A percentile compares a stretch with the other conserved stretches of the same genome.
phyloP scores from a whole-genome alignment of 768 basidiomycete species.

The Dictyophora rubrovolvata region DNA sequence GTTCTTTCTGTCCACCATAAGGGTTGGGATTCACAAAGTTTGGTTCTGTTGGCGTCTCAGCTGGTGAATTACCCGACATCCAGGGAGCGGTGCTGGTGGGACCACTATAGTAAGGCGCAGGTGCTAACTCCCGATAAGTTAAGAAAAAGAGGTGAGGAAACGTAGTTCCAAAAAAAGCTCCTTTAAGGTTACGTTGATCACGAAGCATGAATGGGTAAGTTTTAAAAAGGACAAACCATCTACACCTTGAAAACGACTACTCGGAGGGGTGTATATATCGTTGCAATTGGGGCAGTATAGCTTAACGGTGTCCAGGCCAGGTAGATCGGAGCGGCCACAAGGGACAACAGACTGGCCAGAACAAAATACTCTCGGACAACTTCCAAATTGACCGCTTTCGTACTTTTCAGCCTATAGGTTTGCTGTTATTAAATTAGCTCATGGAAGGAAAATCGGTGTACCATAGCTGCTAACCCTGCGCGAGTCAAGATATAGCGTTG shows the following conservation, averaged over 20 bases:
- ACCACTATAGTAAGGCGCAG: conserved; percentile 86
- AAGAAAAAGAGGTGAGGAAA: conserved; percentile 98
- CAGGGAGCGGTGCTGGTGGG: conserved; percentile 36
- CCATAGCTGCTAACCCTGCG: conserved; percentile 91
- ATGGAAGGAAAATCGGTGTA: conserved; percentile 23
- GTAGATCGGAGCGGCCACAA: conserved; percentile 90
- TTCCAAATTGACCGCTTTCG: conserved; percentile 82
- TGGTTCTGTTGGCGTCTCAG: conserved; percentile 36
- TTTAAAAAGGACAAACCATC: conserved; percentile 55
- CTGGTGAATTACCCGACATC: conserved; percentile 46
- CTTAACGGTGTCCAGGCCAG: conserved; percentile 95
- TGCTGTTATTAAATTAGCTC: conserved; percentile 1
- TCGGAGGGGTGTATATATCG: conserved; percentile 92
- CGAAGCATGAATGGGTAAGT: conserved; percentile 11
- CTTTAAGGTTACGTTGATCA: conserved; percentile 28
- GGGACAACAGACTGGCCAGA: conserved; percentile 82
- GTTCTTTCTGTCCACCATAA: conserved; percentile 81
- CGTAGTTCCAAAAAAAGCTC: conserved; percentile 99
- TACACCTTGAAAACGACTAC: conserved; percentile 89
- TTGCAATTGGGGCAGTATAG: conserved; percentile 97
- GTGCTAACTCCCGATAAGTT: conserved; percentile 89
- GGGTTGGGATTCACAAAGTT: conserved; percentile 81
- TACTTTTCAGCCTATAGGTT: conserved; percentile 84
- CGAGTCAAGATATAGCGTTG: conserved; percentile 96
- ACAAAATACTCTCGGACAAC: conserved; percentile 94